Evolutionary conservation across 805 yeast genomes (phyloP).

Genomic region (Wickerhamiella cacticola): DNA sequence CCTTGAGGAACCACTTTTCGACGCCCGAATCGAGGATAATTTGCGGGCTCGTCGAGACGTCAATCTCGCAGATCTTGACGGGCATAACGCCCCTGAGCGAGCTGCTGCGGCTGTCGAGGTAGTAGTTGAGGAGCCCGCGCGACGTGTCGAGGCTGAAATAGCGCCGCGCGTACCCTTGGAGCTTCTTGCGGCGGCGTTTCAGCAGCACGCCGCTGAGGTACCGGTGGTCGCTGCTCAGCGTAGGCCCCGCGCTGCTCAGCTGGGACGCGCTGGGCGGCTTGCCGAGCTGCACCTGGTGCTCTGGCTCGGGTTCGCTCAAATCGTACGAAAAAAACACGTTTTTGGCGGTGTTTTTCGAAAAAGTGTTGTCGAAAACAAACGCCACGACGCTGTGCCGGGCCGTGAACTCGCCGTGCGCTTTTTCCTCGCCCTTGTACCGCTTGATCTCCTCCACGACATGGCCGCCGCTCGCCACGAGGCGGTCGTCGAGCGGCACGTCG

Average conservation of each 20-base stretch:
- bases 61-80: slow-evolving; percentile 63
- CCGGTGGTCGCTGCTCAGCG: slow-evolving; percentile 24
- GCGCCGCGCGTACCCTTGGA: slow-evolving; percentile 77
- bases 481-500: slow-evolving; percentile 30
- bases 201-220: slow-evolving; percentile 65
- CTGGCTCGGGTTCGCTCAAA: slow-evolving; percentile 5
- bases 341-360: slow-evolving; percentile 73
- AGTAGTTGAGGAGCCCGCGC: slow-evolving; percentile 74
- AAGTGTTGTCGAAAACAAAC: slow-evolving; percentile 83
- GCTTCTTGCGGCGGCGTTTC: slow-evolving; percentile 70
- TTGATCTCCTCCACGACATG: slow-evolving; percentile 44
- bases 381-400: slow-evolving; percentile 59
- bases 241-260: background rate
- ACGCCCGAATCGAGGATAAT: slow-evolving; percentile 86
- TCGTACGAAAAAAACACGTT: slow-evolving; percentile 48
- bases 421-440: slow-evolving; percentile 46
- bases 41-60: slow-evolving; percentile 52
- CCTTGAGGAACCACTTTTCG: slow-evolving; percentile 83
- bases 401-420: slow-evolving; percentile 45
- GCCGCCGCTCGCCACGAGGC: slow-evolving; percentile 44
- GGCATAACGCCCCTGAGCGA: slow-evolving; percentile 88
- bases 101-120: slow-evolving; percentile 54
- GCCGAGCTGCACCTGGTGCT: background rate
- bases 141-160: slow-evolving; percentile 73
- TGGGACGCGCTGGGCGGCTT: background rate